These are phyloP conservation scores for Puccinia coronata DNA, from an alignment of 1,284 basidiomycete species.

Conservation along the genomic window DNA sequence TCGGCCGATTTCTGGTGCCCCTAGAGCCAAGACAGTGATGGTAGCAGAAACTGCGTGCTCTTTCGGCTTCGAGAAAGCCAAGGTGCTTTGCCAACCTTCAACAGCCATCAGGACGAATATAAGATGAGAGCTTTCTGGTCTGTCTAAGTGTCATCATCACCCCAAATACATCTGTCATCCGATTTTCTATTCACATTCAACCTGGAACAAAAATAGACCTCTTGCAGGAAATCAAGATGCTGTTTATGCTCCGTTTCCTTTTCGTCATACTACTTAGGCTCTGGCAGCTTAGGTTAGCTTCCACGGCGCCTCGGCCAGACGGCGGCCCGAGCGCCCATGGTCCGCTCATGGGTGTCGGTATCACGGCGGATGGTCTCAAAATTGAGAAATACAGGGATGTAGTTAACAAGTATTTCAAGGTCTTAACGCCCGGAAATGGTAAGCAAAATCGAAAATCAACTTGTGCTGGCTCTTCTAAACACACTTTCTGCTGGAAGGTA, in stretches of 20 bases:
- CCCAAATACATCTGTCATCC: too few species aligned
- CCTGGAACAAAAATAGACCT: neutral
- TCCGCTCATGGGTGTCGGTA: neutral
- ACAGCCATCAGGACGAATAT: too few species aligned
- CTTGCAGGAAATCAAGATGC: neutral
- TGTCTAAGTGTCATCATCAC: too few species aligned
- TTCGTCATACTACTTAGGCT: neutral
- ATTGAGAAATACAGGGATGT: neutral
- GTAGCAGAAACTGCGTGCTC: too few species aligned
- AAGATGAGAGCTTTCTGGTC: too few species aligned
- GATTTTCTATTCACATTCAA: neutral
- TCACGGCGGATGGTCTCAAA: neutral
- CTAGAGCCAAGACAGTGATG: too few species aligned
- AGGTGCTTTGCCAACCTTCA: too few species aligned
- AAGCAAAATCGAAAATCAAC: too few species aligned
- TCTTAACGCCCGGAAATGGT: constrained; percentile 27
- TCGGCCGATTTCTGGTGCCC: too few species aligned
- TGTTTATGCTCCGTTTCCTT: neutral
- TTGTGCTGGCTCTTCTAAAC: neutral
- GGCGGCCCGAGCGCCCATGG: neutral
- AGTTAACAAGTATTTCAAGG: neutral
- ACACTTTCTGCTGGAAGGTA: neutral
- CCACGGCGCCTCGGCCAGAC: neutral
- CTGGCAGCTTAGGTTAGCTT: neutral
- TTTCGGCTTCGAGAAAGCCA: too few species aligned